Conservation (phyloP, 23 red algal genomes). For the Gracilaria gracilis region DNA sequence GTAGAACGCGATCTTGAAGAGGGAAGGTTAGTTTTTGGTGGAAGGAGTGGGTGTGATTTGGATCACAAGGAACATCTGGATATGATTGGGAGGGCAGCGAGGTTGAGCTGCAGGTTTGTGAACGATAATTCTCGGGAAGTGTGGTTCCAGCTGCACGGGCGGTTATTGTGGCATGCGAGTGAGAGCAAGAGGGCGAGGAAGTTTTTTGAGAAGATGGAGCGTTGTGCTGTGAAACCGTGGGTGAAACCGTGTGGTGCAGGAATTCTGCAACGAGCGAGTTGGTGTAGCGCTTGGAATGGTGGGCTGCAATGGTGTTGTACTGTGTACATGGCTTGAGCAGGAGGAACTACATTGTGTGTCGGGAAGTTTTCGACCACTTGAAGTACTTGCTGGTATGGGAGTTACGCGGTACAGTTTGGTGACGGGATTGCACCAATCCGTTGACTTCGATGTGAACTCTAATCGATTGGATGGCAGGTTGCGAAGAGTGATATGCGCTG, state of each 20-base stretch:
- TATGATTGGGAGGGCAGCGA: conserved; percentile 1
- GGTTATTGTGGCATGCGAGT: conserved; percentile 23
- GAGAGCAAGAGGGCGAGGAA: background rate
- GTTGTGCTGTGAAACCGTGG: background rate
- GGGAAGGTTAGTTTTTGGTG: background rate
- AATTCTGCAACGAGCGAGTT: background rate
- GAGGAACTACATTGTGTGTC: no score
- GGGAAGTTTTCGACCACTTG: no score
- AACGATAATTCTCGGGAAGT: background rate
- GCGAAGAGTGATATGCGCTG: background rate
- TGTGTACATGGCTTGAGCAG: background rate
- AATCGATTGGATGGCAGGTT: no score
- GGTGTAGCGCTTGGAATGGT: no score
- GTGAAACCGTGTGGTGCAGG: background rate
- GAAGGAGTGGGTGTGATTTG: background rate
- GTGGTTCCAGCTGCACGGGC: conserved; percentile 14
- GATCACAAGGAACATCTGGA: background rate
- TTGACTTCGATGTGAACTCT: background rate
- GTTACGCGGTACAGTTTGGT: background rate
- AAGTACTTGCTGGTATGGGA: background rate
- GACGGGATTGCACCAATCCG: background rate
- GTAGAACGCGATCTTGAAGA: background rate
- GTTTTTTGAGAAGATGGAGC: conserved; percentile 14
- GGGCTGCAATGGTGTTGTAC: background rate
- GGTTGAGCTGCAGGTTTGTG: background rate